Evolutionary conservation across 176 grass and related monocot genomes (phyloP).

Genomic region (Bothriochloa decipiens): DNA sequence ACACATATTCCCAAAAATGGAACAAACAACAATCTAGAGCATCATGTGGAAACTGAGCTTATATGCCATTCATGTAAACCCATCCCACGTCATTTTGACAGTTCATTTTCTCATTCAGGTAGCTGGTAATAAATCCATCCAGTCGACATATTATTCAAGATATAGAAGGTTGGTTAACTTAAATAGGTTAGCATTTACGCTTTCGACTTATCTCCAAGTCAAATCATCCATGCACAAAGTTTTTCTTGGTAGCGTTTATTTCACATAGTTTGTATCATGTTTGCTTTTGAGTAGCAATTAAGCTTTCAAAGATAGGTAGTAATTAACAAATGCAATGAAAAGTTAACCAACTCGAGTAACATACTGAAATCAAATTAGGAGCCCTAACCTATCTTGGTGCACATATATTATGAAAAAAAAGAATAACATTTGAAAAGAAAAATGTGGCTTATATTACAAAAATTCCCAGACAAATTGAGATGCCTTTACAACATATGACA

Average conservation of each 20-base stretch:
- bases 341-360: not conserved
- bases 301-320: not conserved
- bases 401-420: not conserved
- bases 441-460: too few relatives aligned
- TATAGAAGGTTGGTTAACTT: not conserved
- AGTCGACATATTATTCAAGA: slow-evolving; percentile 5
- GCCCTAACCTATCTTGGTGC: not conserved
- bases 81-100: not conserved
- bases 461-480: too few relatives aligned
- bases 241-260: not conserved
- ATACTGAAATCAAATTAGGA: not conserved
- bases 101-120: not conserved
- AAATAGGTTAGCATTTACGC: not conserved
- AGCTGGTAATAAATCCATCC: not conserved
- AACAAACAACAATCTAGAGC: not conserved
- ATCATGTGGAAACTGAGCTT: slow-evolving; percentile 14
- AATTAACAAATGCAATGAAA: not conserved
- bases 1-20: slow-evolving; percentile 1
- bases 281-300: not conserved
- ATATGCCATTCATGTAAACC: not conserved
- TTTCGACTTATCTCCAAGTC: not conserved
- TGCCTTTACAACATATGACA: too few relatives aligned
- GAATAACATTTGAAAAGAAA: too few relatives aligned
- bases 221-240: not conserved
- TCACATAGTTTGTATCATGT: not conserved